phyloP scores from a whole-genome alignment of 2,329 filamentous ascomycete genomes.

The Lecanicillium sp. region DNA sequence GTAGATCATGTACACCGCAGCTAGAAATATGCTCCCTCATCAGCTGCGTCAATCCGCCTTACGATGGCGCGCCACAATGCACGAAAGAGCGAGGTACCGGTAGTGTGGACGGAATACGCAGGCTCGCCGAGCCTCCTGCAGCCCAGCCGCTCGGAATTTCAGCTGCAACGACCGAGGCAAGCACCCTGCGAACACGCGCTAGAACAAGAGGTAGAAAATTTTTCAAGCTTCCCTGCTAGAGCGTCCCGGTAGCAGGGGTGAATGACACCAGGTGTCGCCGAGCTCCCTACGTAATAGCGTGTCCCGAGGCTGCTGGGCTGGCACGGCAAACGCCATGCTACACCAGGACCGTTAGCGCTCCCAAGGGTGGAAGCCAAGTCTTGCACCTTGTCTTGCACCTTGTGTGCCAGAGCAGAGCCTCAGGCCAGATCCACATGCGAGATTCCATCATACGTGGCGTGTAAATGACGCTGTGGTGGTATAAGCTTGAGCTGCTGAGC shows the following conservation, averaged over 20 bases:
- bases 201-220: constrained; percentile 10
- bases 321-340: background rate
- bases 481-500: no score
- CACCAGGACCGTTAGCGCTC: no score
- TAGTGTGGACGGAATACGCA: background rate
- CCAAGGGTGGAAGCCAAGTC: no score
- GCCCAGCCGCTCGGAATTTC: background rate
- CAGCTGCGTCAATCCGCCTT: constrained; percentile 9
- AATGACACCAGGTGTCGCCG: background rate
- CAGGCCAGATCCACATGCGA: no score
- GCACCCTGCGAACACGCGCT: constrained; percentile 10
- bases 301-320: background rate
- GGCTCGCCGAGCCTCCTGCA: background rate
- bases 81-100: background rate
- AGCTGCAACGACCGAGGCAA: background rate
- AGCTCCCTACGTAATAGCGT: background rate
- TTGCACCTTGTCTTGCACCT: no score
- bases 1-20: background rate
- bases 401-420: no score
- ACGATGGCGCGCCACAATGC: constrained; percentile 7
- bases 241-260: background rate
- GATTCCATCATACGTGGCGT: no score
- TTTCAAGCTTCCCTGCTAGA: background rate
- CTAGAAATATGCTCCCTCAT: constrained; percentile 1
- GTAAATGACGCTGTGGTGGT: no score